Percentiles rank a stretch among this genome's conserved stretches.
phyloP scores from a whole-genome alignment of 768 basidiomycete genomes.

The Agrocybe praecox region DNA sequence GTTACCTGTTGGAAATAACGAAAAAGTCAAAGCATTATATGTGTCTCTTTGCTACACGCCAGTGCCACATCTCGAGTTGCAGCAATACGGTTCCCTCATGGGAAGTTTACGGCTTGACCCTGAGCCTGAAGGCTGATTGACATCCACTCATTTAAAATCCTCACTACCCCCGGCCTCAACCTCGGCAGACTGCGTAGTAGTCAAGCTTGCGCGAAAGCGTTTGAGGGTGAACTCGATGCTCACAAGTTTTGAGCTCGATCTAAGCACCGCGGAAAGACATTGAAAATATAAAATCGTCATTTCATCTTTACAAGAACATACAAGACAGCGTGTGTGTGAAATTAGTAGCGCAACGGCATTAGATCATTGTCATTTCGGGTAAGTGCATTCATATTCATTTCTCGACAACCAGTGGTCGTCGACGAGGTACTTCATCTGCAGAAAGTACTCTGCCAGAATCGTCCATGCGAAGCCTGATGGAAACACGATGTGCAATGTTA shows the following conservation, averaged over 20 bases:
- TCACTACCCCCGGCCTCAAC: no score
- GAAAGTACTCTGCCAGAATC: conserved; percentile 36
- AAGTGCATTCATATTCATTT: not conserved
- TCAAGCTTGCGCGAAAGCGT: no score
- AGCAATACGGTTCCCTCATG: conserved; percentile 46
- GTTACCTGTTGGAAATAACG: no score
- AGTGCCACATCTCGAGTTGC: no score
- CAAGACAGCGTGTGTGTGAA: not conserved
- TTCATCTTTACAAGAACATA: not conserved
- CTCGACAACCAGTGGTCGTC: not conserved
- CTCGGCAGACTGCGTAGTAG: no score
- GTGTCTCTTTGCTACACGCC: no score
- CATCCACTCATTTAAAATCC: no score
- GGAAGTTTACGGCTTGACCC: conserved; percentile 29
- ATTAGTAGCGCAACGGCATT: not conserved
- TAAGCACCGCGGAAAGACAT: no score
- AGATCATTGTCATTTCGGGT: not conserved
- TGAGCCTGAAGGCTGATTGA: no score
- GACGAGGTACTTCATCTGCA: not conserved
- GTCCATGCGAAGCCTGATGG: conserved; percentile 43
- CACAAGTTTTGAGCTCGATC: no score
- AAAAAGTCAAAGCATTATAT: no score
- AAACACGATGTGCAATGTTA: not conserved
- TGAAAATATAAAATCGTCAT: not conserved
- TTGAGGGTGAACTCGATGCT: no score